Percentiles rank a stretch among this genome's conserved stretches.
These are phyloP conservation scores for Trametes cinnabarina DNA, from an alignment of 768 basidiomycete genomes.

Conservation along the genomic window DNA sequence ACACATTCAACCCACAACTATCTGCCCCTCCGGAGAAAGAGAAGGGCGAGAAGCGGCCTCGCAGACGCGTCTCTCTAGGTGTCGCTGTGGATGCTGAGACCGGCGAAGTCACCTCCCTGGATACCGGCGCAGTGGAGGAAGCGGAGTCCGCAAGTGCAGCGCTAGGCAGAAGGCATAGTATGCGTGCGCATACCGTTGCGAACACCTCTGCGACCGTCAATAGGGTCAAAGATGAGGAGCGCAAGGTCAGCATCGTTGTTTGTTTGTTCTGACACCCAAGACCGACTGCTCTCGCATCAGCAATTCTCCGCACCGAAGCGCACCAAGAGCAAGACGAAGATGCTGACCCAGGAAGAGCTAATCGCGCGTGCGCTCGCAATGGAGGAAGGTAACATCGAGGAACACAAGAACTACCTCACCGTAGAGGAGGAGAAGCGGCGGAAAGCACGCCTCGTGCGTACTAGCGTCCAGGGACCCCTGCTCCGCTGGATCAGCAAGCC, in stretches of 20 bases:
- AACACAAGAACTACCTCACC: conserved; percentile 76
- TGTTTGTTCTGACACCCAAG: neutral
- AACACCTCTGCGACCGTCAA: conserved; percentile 67
- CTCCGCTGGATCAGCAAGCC: conserved; percentile 67
- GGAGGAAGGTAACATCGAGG: conserved; percentile 79
- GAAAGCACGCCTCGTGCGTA: conserved; percentile 59
- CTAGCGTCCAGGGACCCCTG: conserved; percentile 62
- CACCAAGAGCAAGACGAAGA: conserved; percentile 47
- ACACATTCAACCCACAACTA: conserved; percentile 63
- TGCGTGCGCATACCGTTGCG: conserved; percentile 65
- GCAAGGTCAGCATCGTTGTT: conserved; percentile 39
- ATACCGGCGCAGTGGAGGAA: conserved; percentile 20
- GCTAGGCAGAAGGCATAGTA: conserved; percentile 49
- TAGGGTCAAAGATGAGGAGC: conserved; percentile 61
- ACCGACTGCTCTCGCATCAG: neutral
- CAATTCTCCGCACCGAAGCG: conserved; percentile 58
- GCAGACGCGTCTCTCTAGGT: conserved; percentile 55
- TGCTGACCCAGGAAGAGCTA: conserved; percentile 77
- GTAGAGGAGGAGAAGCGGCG: conserved; percentile 81
- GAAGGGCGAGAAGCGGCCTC: conserved; percentile 29
- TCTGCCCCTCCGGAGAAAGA: conserved; percentile 25
- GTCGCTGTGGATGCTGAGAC: conserved; percentile 58
- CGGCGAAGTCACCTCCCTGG: conserved; percentile 46
- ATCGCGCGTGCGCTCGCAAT: conserved; percentile 81
- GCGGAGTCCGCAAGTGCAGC: neutral